A percentile compares a stretch with the other conserved stretches of the same genome.
phyloP scores from a whole-genome alignment of 2,329 filamentous ascomycete species.

The Penicillium sp. region DNA sequence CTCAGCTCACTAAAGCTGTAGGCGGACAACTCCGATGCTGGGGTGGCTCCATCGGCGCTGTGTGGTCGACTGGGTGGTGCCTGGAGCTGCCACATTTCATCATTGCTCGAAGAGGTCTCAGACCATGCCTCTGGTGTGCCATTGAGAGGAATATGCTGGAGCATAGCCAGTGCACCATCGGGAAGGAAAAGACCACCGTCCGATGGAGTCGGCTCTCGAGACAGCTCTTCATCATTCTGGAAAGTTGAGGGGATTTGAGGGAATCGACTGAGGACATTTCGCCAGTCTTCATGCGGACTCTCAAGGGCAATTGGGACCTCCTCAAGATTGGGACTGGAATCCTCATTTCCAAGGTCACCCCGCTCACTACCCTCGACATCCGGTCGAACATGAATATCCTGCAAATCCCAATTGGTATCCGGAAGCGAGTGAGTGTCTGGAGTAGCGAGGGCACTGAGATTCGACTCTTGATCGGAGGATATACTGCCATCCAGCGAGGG shows the following conservation, averaged over 20 bases:
- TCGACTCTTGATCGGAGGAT: constrained; percentile 83
- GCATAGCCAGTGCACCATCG: constrained; percentile 76
- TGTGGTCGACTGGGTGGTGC: constrained; percentile 52
- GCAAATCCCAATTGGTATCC: constrained; percentile 64
- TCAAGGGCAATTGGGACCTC: constrained; percentile 45
- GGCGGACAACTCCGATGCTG: constrained; percentile 62
- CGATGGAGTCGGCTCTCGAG: constrained; percentile 36
- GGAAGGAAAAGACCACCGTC: constrained; percentile 71
- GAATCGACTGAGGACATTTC: constrained; percentile 46
- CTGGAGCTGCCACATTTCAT: constrained; percentile 68
- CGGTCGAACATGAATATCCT: constrained; percentile 38
- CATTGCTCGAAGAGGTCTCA: constrained; percentile 53
- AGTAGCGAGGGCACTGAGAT: constrained; percentile 81
- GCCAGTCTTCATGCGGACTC: constrained; percentile 63
- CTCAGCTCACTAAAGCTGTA: constrained; percentile 79
- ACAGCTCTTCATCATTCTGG: constrained; percentile 24
- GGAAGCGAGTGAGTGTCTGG: constrained; percentile 68
- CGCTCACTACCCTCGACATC: constrained; percentile 37
- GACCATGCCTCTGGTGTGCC: constrained; percentile 46
- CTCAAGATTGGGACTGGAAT: constrained; percentile 32
- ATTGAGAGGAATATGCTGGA: constrained; percentile 71
- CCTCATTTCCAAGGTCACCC: constrained; percentile 28
- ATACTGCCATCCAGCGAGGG: constrained; percentile 90
- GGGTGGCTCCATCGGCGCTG: constrained; percentile 50
- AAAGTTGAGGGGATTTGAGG: constrained; percentile 41